A percentile compares a stretch with the other conserved stretches of the same genome.
Evolutionary conservation across 305 asterid genomes (phyloP).

Genomic region (Fraxinus floribunda): DNA sequence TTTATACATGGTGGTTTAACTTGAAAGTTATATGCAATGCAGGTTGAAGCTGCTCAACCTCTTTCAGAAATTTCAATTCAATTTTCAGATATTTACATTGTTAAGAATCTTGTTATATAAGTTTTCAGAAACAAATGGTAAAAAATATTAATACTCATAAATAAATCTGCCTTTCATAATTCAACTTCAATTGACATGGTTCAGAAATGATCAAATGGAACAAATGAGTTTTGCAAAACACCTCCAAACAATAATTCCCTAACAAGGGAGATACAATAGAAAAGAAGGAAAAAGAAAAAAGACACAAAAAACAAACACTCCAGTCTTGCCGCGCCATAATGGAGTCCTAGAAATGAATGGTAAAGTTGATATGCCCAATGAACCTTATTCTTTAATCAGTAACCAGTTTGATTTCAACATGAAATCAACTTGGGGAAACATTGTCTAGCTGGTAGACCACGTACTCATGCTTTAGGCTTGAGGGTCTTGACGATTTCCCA

Average conservation of each 20-base stretch:
- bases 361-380: slow-evolving; percentile 23
- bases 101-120: slow-evolving; percentile 36
- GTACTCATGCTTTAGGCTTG: slow-evolving; percentile 74
- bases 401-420: slow-evolving; percentile 25
- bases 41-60: slow-evolving; percentile 79
- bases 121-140: not conserved
- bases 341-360: slow-evolving; percentile 36
- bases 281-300: slow-evolving; percentile 2
- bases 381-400: slow-evolving; percentile 43
- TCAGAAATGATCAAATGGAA: slow-evolving; percentile 9
- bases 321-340: slow-evolving; percentile 22
- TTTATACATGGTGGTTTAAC: not conserved
- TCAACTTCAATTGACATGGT: not conserved
- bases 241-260: slow-evolving; percentile 13
- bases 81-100: slow-evolving; percentile 68
- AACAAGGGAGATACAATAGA: slow-evolving; percentile 10
- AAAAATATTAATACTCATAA: not conserved
- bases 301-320: slow-evolving; percentile 20
- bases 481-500: slow-evolving; percentile 89
- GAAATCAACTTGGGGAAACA: slow-evolving; percentile 20
- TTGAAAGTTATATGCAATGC: slow-evolving; percentile 16
- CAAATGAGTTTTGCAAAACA: slow-evolving; percentile 1
- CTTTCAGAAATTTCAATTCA: slow-evolving; percentile 53
- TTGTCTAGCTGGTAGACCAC: slow-evolving; percentile 23
- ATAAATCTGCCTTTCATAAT: not conserved